phyloP scores from a whole-genome alignment of 2,329 filamentous ascomycete species.

The Ophiocordyceps robertsii region DNA sequence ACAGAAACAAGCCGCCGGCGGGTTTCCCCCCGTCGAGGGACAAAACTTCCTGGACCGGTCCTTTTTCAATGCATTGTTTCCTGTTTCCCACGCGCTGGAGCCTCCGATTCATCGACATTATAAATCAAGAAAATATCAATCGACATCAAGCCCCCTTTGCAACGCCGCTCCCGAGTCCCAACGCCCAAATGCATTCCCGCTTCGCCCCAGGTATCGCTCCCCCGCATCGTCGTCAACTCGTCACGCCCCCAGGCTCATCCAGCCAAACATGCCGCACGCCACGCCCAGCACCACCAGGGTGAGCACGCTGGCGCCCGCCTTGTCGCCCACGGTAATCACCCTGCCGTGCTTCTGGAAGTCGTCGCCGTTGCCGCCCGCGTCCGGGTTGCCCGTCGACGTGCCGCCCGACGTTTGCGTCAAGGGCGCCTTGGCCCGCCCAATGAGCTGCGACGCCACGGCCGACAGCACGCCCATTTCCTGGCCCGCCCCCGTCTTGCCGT shows the following conservation, averaged over 20 bases:
- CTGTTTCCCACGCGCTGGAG: no score
- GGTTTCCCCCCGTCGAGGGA: no score
- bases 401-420: slow-evolving; percentile 36
- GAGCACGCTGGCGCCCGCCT: slow-evolving; percentile 32
- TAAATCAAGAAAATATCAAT: no score
- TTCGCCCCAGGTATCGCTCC: no score
- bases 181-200: no score
- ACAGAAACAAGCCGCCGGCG: no score
- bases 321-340: slow-evolving; percentile 28
- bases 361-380: slow-evolving; percentile 25
- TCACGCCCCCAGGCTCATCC: slow-evolving; percentile 31
- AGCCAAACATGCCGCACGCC: slow-evolving; percentile 27
- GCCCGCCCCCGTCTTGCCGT: slow-evolving; percentile 42
- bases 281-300: slow-evolving; percentile 29
- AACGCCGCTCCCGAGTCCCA: no score
- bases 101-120: no score
- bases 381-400: slow-evolving; percentile 30
- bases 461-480: slow-evolving; percentile 47
- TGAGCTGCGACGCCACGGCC: slow-evolving; percentile 38
- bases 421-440: slow-evolving; percentile 24
- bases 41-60: no score
- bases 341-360: slow-evolving; percentile 16
- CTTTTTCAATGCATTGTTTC: no score
- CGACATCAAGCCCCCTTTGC: no score
- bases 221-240: slow-evolving; percentile 1